A percentile compares a stretch with the other conserved stretches of the same genome.
These are phyloP conservation scores for Fusarium pseudocircinatum DNA, from an alignment of 2,329 filamentous ascomycete genomes.

Conservation along the genomic window DNA sequence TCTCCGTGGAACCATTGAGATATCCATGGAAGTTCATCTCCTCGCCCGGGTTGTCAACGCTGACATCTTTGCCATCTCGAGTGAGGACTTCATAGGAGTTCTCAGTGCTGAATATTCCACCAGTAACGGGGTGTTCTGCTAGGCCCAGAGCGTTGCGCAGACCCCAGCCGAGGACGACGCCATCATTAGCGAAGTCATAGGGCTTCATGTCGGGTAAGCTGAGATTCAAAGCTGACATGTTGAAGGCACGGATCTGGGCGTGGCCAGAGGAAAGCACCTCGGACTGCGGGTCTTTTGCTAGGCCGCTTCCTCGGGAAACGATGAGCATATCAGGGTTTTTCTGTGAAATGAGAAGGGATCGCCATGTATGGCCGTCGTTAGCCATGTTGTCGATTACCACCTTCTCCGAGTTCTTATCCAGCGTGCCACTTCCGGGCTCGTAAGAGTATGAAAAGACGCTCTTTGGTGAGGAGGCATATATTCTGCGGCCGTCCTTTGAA, in stretches of 20 bases:
- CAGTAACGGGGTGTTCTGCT: conserved; percentile 66
- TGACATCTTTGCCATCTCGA: conserved; percentile 68
- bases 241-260: conserved; percentile 72
- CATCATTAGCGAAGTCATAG: conserved; percentile 61
- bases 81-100: conserved; percentile 74
- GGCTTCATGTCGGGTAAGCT: conserved; percentile 37
- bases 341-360: conserved; percentile 71
- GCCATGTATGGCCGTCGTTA: conserved; percentile 69
- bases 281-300: conserved; percentile 69
- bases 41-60: conserved; percentile 76
- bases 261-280: conserved; percentile 63
- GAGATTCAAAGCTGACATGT: conserved; percentile 46
- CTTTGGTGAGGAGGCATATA: conserved; percentile 67
- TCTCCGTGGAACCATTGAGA: conserved; percentile 51
- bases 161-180: conserved; percentile 70
- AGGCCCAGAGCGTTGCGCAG: conserved; percentile 72
- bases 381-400: conserved; percentile 71
- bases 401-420: conserved; percentile 51
- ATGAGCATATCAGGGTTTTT: conserved; percentile 66
- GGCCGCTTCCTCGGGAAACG: conserved; percentile 71
- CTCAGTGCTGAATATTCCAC: conserved; percentile 70
- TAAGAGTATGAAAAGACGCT: conserved; percentile 74
- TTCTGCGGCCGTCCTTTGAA: conserved; percentile 60
- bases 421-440: conserved; percentile 60
- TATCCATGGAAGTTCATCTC: conserved; percentile 78